phyloP scores from a whole-genome alignment of 352 stramenopile genomes.

The Blastocystis sp. region DNA sequence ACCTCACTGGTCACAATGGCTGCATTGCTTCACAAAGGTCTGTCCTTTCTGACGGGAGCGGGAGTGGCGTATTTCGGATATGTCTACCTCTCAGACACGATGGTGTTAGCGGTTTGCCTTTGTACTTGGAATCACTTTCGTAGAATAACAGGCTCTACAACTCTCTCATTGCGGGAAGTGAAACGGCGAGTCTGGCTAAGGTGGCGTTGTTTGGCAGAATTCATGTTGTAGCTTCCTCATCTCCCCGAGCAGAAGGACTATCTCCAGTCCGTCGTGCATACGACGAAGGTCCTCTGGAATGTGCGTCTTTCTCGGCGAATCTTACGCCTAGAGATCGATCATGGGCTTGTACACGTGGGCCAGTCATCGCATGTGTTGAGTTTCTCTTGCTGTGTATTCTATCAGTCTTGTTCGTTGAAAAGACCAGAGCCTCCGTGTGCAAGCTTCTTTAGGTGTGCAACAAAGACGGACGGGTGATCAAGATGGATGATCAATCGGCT shows the following conservation, averaged over 20 bases:
- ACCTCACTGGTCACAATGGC: neutral
- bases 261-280: neutral
- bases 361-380: neutral
- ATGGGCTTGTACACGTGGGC: neutral
- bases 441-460: too few species aligned
- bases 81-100: neutral
- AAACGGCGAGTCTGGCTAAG: neutral
- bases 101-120: neutral
- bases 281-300: neutral
- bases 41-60: neutral
- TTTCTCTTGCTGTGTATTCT: neutral
- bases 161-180: neutral
- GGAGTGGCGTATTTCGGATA: neutral
- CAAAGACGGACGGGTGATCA: neutral
- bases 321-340: neutral
- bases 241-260: neutral
- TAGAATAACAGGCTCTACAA: neutral
- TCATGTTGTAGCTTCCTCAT: neutral
- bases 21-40: neutral
- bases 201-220: neutral
- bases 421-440: too few species aligned
- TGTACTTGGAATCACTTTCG: neutral
- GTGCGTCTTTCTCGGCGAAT: neutral
- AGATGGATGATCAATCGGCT: neutral
- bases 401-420: neutral